Evolutionary conservation across 495 filamentous ascomycete genomes (phyloP), one percentile per base, ranked within the genome.

Genomic region (Trichocladium uniseriatum): DNA sequence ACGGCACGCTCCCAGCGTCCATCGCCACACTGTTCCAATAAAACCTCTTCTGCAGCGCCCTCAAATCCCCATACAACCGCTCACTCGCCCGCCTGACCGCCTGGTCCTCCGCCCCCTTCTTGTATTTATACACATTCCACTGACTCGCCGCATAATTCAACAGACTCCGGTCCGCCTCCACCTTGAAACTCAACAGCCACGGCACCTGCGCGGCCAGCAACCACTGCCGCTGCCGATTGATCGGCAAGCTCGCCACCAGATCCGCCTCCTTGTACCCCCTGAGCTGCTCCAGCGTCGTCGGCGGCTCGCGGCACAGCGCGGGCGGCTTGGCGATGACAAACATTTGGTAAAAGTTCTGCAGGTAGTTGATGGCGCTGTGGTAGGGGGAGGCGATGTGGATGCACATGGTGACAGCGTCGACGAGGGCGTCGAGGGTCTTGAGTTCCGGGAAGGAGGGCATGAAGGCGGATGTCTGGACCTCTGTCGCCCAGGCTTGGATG

Each of bases 401-500:
- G 61, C 70, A 74, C 72, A 76, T 75, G 19, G 73, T 76, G 5
- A 94, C 87, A 8, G 81, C 80, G 58, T 94, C 86, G n/a, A 84
- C 81, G 1, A 95, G 79, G 52, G 85, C 84, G 41, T 86, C 83
- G 9, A 88, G 82, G 21, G 94, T 71, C 54, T 90, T 91, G 59
- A 91, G 75, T 7, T 76, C 76, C 20, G 82, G 81, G 43, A 96
- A 75, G 19, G 53, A 56, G 5, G 55, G 52, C 48, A 75, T 57
- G 38, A 52, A 48, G 6, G 48, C 72, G 5, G 46, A 49, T 9
- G 49, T 53, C 34, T 56, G 57, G 41, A 72, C 51, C 48, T 75
- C 72, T 0, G 45, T 35, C 19, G 44, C 65, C 72, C 71, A 74
- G 35, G 43, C 38, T 22, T 63, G 49, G 54, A 75, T 62, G 52